A percentile compares a stretch with the other conserved stretches of the same genome.
These are phyloP conservation scores for Drechslerella coelobrocha DNA, from an alignment of 2,329 filamentous ascomycete species.

Conservation along the genomic window DNA sequence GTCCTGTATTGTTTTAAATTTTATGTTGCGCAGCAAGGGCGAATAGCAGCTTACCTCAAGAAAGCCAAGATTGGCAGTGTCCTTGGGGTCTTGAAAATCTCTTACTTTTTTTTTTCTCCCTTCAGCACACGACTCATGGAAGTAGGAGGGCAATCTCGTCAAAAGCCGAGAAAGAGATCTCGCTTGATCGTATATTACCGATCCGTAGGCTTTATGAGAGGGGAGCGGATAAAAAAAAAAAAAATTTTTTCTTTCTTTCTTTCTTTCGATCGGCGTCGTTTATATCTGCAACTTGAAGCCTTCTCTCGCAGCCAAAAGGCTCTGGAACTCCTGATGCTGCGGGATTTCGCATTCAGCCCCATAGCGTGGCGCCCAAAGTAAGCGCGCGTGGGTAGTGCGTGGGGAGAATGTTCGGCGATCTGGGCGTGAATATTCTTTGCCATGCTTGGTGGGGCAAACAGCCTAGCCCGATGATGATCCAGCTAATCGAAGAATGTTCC, in stretches of 20 bases:
- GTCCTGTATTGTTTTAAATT: neutral
- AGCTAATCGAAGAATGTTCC: conserved; percentile 37
- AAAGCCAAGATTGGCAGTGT: neutral
- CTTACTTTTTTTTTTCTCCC: too few relatives aligned
- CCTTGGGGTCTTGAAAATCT: too few relatives aligned
- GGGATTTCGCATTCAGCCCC: neutral
- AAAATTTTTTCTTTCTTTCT: conserved; percentile 8
- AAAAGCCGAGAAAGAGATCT: conserved; percentile 16
- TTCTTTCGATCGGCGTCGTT: conserved; percentile 20
- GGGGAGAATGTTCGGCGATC: conserved; percentile 2
- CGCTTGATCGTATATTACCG: conserved; percentile 22
- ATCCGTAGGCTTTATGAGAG: neutral
- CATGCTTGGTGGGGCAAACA: too few relatives aligned
- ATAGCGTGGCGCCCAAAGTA: neutral
- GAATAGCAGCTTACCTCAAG: conserved; percentile 6
- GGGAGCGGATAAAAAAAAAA: conserved; percentile 3
- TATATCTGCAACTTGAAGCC: conserved; percentile 1
- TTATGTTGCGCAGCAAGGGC: neutral
- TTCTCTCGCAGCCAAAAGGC: too few relatives aligned
- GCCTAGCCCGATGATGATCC: too few relatives aligned
- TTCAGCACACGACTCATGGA: too few relatives aligned
- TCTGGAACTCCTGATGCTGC: neutral
- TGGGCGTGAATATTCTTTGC: too few relatives aligned
- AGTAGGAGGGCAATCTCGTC: too few relatives aligned
- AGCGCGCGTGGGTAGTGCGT: neutral